A percentile compares a stretch with the other conserved stretches of the same genome.
phyloP scores from a whole-genome alignment of 2,329 filamentous ascomycete genomes.

The Ceratocystis papillata region DNA sequence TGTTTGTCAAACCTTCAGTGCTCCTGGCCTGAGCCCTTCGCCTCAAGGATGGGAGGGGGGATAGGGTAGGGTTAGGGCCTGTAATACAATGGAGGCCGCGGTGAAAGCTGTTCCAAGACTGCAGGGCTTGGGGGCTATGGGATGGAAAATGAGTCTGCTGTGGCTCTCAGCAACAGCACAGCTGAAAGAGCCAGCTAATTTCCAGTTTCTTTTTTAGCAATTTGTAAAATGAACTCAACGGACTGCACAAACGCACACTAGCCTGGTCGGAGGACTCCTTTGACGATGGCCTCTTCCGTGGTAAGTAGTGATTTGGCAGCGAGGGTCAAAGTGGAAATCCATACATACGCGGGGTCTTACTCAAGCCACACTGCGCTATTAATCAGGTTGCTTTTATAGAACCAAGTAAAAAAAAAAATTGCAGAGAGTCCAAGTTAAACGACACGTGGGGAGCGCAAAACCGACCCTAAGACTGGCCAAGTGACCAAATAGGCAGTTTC shows the following conservation, averaged over 20 bases:
- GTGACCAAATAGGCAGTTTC: background rate
- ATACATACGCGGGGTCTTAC: background rate
- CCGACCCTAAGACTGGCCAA: background rate
- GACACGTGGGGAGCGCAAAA: constrained; percentile 4
- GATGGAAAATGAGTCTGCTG: background rate
- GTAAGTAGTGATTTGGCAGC: background rate
- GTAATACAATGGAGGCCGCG: background rate
- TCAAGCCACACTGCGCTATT: background rate
- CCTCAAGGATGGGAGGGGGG: background rate
- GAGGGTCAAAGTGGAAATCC: constrained; percentile 10
- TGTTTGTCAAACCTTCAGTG: too few species aligned
- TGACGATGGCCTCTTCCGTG: background rate
- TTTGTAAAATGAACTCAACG: background rate
- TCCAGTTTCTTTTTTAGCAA: background rate
- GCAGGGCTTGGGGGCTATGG: background rate
- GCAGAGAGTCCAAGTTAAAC: background rate
- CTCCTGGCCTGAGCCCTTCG: too few species aligned
- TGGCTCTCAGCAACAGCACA: background rate
- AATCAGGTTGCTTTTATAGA: background rate
- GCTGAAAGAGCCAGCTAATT: background rate
- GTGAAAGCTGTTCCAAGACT: background rate
- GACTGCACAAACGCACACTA: background rate
- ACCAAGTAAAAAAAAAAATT: background rate
- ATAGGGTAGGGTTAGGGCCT: constrained; percentile 7
- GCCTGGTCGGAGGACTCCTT: background rate